These are phyloP conservation scores for Solanum bulbocastanum DNA, from an alignment of 257 asterid species.

Conservation along the genomic window DNA sequence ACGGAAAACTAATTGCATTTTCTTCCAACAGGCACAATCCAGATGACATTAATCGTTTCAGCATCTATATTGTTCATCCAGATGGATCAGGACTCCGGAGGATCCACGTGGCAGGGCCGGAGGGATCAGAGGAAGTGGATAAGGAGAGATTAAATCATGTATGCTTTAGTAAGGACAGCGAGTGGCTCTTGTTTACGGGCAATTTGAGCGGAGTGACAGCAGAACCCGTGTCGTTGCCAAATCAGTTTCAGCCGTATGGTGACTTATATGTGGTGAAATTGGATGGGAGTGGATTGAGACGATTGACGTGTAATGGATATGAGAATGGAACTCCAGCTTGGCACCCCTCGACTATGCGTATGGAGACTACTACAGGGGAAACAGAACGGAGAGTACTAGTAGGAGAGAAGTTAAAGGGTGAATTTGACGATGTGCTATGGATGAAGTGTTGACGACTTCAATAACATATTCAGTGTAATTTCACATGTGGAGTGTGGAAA, in stretches of 20 bases:
- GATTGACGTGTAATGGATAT: slow-evolving; percentile 73
- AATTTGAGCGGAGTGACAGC: slow-evolving; percentile 64
- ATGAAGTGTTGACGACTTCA: slow-evolving; percentile 4
- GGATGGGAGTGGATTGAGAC: slow-evolving; percentile 66
- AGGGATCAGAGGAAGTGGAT: slow-evolving; percentile 22
- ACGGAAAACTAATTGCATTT: slow-evolving; percentile 67
- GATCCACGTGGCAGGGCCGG: slow-evolving; percentile 33
- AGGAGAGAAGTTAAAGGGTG: slow-evolving; percentile 44
- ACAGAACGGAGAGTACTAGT: neutral
- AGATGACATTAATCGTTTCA: slow-evolving; percentile 24
- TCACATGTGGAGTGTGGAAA: neutral
- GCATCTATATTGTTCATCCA: slow-evolving; percentile 38
- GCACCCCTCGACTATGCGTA: slow-evolving; percentile 27
- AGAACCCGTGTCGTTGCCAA: slow-evolving; percentile 67
- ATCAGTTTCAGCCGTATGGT: slow-evolving; percentile 87
- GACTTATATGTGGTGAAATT: slow-evolving; percentile 52
- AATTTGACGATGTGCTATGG: slow-evolving; percentile 64
- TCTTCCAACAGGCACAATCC: slow-evolving; percentile 71
- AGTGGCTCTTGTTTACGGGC: slow-evolving; percentile 67
- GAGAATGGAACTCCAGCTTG: slow-evolving; percentile 88
- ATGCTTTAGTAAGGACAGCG: slow-evolving; percentile 62
- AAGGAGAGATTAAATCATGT: slow-evolving; percentile 80
- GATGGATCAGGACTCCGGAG: slow-evolving; percentile 50
- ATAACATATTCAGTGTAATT: neutral
- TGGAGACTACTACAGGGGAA: neutral